Conservation (phyloP, 495 filamentous ascomycete genomes). For the Geopyxis carbonaria region DNA sequence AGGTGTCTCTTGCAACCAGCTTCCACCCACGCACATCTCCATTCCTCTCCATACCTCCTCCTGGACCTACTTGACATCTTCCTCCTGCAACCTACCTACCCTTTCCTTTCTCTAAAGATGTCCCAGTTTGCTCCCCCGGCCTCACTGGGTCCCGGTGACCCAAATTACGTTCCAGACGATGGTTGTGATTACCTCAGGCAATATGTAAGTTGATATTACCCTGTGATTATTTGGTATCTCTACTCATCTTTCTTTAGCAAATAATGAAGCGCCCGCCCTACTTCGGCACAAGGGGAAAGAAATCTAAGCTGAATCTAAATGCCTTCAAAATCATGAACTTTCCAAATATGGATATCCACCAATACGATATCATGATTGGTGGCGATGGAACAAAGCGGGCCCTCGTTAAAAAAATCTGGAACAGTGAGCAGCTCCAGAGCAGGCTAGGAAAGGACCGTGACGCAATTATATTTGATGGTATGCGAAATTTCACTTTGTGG, state of each 20-base stretch:
- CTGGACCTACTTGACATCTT: no score
- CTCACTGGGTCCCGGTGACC: neutral
- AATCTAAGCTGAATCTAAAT: slow-evolving; percentile 48
- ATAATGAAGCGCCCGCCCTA: slow-evolving; percentile 28
- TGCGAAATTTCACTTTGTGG: neutral
- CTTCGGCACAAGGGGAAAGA: slow-evolving; percentile 41
- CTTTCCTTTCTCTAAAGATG: no score
- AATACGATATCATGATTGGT: slow-evolving; percentile 64
- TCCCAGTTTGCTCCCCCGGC: slow-evolving; percentile 22
- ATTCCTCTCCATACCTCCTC: no score
- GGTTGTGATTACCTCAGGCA: neutral
- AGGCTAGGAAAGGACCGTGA: slow-evolving; percentile 29
- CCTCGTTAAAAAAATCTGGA: slow-evolving; percentile 58
- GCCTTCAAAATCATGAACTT: slow-evolving; percentile 46
- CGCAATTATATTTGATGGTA: slow-evolving; percentile 57
- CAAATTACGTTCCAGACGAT: neutral
- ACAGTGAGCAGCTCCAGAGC: slow-evolving; percentile 38
- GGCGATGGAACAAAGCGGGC: slow-evolving; percentile 43
- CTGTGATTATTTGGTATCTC: slow-evolving; percentile 20
- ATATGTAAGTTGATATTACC: slow-evolving; percentile 23
- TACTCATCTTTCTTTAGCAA: slow-evolving; percentile 6
- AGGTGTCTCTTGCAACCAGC: no score
- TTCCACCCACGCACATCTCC: no score
- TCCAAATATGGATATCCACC: slow-evolving; percentile 42
- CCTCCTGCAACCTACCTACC: no score